phyloP scores from a whole-genome alignment of 2,329 filamentous ascomycete species.

The Epichloe typhina region DNA sequence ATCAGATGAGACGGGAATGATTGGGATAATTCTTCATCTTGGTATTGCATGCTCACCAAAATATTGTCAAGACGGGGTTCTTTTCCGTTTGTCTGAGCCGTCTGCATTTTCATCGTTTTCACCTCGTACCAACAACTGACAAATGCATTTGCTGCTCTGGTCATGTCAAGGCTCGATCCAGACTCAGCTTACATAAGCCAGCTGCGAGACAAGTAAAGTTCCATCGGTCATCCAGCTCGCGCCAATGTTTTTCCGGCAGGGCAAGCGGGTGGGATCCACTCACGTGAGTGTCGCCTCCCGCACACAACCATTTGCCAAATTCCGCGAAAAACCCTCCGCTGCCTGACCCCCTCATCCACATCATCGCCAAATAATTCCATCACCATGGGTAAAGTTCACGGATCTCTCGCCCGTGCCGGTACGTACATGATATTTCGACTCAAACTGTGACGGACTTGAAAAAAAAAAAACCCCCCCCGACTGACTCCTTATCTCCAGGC shows the following conservation, averaged over 20 bases:
- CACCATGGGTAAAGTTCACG: constrained; percentile 87
- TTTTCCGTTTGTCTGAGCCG: too few relatives aligned
- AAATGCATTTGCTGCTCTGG: too few relatives aligned
- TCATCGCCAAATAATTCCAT: constrained; percentile 25
- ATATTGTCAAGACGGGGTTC: too few relatives aligned
- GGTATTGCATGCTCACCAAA: too few relatives aligned
- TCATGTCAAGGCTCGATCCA: too few relatives aligned
- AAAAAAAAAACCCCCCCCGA: not conserved
- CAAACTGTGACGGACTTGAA: too few relatives aligned
- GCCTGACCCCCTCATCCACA: constrained; percentile 21
- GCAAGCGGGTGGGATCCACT: constrained; percentile 16
- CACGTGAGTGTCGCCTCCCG: constrained; percentile 23
- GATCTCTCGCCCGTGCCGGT: constrained; percentile 78
- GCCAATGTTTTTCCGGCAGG: constrained; percentile 20
- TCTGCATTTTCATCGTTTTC: too few relatives aligned
- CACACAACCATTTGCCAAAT: constrained; percentile 27
- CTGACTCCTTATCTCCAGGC: constrained; percentile 35
- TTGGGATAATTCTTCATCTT: too few relatives aligned
- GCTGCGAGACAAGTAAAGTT: not conserved
- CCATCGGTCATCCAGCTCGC: not conserved
- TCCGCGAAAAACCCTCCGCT: constrained; percentile 19
- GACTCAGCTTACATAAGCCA: not conserved
- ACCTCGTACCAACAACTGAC: too few relatives aligned
- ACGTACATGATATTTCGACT: constrained; percentile 12
- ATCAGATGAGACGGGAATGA: too few relatives aligned